A percentile compares a stretch with the other conserved stretches of the same genome.
These are phyloP conservation scores for Chrysoporthe cubensis DNA, from an alignment of 2,329 filamentous ascomycete genomes.

Conservation along the genomic window DNA sequence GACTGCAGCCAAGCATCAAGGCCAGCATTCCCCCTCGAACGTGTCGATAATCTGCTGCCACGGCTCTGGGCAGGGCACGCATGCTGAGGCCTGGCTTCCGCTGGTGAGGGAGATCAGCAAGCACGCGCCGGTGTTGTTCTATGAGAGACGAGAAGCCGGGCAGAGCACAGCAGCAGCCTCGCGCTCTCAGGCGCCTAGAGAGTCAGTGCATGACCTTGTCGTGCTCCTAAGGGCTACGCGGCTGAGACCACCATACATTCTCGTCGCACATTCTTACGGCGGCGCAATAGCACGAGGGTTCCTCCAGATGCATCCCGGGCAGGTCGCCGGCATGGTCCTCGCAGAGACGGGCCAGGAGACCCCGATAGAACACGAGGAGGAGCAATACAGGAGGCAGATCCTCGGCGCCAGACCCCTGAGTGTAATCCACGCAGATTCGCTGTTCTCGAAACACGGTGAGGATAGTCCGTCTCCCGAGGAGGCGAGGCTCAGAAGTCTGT, in stretches of 20 bases:
- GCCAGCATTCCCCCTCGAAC: neutral
- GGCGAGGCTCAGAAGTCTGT: neutral
- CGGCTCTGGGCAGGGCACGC: constrained; percentile 8
- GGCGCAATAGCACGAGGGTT: constrained; percentile 11
- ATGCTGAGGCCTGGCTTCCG: constrained; percentile 5
- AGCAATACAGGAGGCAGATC: constrained; percentile 5
- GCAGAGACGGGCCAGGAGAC: constrained; percentile 19
- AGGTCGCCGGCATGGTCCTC: constrained; percentile 11
- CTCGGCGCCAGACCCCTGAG: constrained; percentile 12
- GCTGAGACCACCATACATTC: constrained; percentile 8
- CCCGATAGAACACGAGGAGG: constrained; percentile 3
- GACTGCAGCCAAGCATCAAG: neutral
- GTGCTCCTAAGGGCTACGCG: neutral
- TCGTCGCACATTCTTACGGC: constrained; percentile 15
- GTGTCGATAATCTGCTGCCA: constrained; percentile 12
- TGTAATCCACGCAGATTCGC: constrained; percentile 10
- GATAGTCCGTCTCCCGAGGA: neutral
- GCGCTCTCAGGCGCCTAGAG: neutral
- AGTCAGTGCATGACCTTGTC: neutral
- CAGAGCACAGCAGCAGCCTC: neutral
- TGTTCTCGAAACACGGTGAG: neutral
- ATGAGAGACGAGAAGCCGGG: neutral
- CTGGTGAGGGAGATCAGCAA: neutral
- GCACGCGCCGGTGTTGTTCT: neutral
- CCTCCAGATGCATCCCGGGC: constrained; percentile 1